Evolutionary conservation across 495 filamentous ascomycete genomes (phyloP), one percentile per base, ranked within the genome.

Genomic region (Usnea hakonensis): DNA sequence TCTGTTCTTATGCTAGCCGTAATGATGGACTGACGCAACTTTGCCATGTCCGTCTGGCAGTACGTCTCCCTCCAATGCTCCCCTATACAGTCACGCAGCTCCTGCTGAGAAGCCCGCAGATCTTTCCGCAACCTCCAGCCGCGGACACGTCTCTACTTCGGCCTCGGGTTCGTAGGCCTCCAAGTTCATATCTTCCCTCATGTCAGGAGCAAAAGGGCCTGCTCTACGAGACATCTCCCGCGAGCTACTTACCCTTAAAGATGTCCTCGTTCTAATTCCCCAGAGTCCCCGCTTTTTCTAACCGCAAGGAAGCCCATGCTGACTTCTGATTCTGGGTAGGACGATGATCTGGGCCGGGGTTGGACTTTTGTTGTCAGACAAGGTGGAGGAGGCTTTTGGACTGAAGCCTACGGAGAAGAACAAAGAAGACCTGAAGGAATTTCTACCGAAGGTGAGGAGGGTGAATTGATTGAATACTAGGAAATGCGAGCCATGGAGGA

Each of bases 331-430:
- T n/a, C n/a, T n/a, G n/a, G n/a, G n/a, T n/a, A n/a, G 85, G 65
- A 71, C 87, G 41, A 84, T 90, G 70, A 81, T 78, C 35, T 90
- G 85, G 76, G 84, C 84, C 0, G 72, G 71, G n/a, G 70, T 84
- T 38, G 86, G 83, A 16, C 74, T 89, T 19, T 77, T 77, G 65
- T 68, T 81, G 5, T 78, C 81, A n/a, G 79, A 87, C 41, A 76
- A 78, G 56, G 82, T 84, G 3, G 88, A 90, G 71, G 74, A 78
- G 63, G 80, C 78, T 16, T 74, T 89, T 60, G 85, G 84, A 3
- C 77, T 89, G 67, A 77, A 79, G 48, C 75, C 88, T n/a, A 82
- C 76, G 17, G 77, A 84, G 68, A 71, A 85, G 64, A 83, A 90
- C 67, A 81, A 79, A 65, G 76, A 82, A 68, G 78, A 77, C 44